Percentiles rank a stretch among this genome's conserved stretches.
These are phyloP conservation scores for Phytophthora citrophthora DNA, from an alignment of 352 stramenopile genomes.

Conservation along the genomic window DNA sequence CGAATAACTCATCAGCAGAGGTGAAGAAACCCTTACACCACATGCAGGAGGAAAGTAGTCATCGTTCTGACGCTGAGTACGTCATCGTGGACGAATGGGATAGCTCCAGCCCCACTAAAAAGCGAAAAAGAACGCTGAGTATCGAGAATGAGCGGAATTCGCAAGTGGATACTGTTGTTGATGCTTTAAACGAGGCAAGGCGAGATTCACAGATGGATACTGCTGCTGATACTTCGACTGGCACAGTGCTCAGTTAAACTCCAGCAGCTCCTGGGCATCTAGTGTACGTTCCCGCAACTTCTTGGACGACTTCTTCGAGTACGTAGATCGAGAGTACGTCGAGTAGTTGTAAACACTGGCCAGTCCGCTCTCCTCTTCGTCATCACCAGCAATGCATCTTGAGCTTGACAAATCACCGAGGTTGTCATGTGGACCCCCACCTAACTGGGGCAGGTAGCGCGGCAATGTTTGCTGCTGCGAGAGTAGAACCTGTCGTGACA, in stretches of 20 bases:
- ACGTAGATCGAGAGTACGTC: conserved; percentile 47
- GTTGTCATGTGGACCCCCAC: conserved; percentile 29
- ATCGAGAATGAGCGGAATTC: not conserved
- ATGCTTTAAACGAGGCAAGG: not conserved
- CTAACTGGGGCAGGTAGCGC: conserved; percentile 56
- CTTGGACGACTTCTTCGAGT: conserved; percentile 56
- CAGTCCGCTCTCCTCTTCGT: conserved; percentile 20
- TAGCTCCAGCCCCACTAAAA: conserved; percentile 9
- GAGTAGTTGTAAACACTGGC: conserved; percentile 66
- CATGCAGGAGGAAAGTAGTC: not conserved
- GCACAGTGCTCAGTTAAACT: conserved; percentile 73
- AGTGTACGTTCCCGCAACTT: conserved; percentile 49
- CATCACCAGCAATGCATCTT: conserved; percentile 22
- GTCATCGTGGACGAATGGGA: conserved; percentile 13
- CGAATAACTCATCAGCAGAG: conserved; percentile 3
- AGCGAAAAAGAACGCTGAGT: conserved; percentile 15
- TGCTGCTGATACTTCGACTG: not conserved
- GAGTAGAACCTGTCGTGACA: conserved; percentile 49
- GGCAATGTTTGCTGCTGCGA: conserved; percentile 39
- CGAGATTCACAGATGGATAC: not conserved
- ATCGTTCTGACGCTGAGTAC: conserved; percentile 9
- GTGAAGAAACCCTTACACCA: not conserved
- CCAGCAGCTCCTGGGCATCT: conserved; percentile 51
- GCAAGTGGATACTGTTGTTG: not conserved
- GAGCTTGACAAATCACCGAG: conserved; percentile 26